Conservation (phyloP, 768 basidiomycete species). For the Mrakia blollopis region DNA sequence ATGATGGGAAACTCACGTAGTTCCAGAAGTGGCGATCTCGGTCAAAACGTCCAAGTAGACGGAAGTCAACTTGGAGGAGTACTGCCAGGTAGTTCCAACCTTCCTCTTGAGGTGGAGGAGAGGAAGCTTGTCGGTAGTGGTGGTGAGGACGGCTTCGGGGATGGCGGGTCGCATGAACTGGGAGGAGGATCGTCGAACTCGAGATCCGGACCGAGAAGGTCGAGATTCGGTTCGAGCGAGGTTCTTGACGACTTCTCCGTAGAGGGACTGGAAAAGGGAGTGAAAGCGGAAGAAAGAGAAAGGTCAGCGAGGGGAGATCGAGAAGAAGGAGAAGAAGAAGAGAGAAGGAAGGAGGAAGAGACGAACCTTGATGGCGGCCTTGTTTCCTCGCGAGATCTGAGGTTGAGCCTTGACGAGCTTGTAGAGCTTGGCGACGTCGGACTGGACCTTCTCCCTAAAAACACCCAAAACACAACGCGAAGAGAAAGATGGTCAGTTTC, state of each 20-base stretch:
- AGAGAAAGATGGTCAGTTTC: constrained; percentile 47
- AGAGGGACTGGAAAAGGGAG: constrained; percentile 54
- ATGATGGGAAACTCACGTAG: constrained; percentile 50
- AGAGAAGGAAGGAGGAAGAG: constrained; percentile 37
- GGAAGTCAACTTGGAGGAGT: constrained; percentile 86
- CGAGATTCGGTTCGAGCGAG: constrained; percentile 57
- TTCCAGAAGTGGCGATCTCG: constrained; percentile 97
- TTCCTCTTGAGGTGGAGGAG: constrained; percentile 95
- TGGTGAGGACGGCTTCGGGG: constrained; percentile 48
- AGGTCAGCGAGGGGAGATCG: background rate
- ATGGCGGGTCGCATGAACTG: constrained; percentile 95
- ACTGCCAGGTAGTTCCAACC: constrained; percentile 91
- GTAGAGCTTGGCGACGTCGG: constrained; percentile 94
- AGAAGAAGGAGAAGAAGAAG: no score
- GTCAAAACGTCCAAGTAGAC: constrained; percentile 92
- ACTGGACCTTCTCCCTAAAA: constrained; percentile 87
- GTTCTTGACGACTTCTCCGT: constrained; percentile 92
- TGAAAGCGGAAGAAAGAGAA: background rate
- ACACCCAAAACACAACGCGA: constrained; percentile 60
- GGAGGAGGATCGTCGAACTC: constrained; percentile 84
- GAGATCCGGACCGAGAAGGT: constrained; percentile 52
- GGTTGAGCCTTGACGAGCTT: constrained; percentile 94
- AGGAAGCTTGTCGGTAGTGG: constrained; percentile 67
- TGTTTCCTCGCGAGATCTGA: constrained; percentile 77
- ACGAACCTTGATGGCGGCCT: constrained; percentile 42